Conservation (phyloP, 176 grass and related monocot genomes). For the Poa annua region DNA sequence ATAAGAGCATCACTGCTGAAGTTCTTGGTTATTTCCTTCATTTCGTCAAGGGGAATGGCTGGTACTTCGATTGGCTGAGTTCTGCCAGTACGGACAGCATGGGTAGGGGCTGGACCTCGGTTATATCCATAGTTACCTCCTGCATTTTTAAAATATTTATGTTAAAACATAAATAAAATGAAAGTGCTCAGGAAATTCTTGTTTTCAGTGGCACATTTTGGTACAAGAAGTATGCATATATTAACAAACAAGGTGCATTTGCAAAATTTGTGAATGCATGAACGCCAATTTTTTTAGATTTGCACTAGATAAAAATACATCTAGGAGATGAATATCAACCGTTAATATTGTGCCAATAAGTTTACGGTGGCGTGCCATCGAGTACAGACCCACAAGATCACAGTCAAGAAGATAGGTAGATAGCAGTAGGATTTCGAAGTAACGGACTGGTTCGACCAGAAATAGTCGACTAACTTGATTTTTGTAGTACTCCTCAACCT, state of each 20-base stretch:
- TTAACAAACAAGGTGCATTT: neutral
- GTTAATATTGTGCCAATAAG: neutral
- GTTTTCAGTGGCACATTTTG: neutral
- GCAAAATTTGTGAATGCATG: neutral
- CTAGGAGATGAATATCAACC: neutral
- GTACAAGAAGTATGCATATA: neutral
- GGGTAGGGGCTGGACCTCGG: conserved; percentile 31
- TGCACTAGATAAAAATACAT: conserved; percentile 4
- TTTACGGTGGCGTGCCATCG: too few relatives aligned
- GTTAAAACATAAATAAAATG: neutral
- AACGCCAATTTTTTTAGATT: neutral
- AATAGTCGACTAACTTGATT: neutral
- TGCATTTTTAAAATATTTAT: conserved; percentile 22
- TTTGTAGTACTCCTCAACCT: neutral
- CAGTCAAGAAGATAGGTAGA: neutral
- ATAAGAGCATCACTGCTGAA: conserved; percentile 73
- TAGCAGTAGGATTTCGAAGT: neutral
- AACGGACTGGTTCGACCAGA: neutral
- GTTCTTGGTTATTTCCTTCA: conserved; percentile 70
- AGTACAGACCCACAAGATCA: neutral
- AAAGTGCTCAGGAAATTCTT: neutral
- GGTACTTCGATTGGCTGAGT: conserved; percentile 75
- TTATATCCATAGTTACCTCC: conserved; percentile 49
- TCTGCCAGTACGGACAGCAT: conserved; percentile 34
- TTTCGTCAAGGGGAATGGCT: conserved; percentile 64